Evolutionary conservation across 2,329 filamentous ascomycete genomes (phyloP).

Genomic region (Sporothrix schenckii): DNA sequence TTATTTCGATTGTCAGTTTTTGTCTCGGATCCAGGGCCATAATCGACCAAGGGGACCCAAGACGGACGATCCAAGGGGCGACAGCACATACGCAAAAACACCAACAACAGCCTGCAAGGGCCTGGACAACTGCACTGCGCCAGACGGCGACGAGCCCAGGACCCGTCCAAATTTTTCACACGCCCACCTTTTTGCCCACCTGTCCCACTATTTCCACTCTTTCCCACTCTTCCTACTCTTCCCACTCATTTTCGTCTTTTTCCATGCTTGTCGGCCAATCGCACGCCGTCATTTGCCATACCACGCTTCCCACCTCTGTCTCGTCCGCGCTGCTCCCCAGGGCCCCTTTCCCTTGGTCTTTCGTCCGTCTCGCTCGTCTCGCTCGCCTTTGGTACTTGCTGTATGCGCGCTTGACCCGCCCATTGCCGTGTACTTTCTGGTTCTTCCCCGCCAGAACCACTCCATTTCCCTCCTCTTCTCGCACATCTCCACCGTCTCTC

Average conservation of each 20-base stretch:
- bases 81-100: not conserved
- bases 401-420: not conserved
- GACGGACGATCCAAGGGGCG: slow-evolving; percentile 3
- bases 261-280: slow-evolving; percentile 29
- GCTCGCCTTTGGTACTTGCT: slow-evolving; percentile 23
- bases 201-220: slow-evolving; percentile 10
- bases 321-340: not conserved
- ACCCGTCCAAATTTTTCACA: slow-evolving; percentile 28
- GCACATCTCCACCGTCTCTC: slow-evolving; percentile 9
- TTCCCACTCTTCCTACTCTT: slow-evolving; percentile 19
- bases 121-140: slow-evolving; percentile 20
- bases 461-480: slow-evolving; percentile 27
- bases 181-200: slow-evolving; percentile 25
- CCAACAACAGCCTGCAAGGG: not conserved
- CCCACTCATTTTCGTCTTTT: not conserved
- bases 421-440: slow-evolving; percentile 7
- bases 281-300: slow-evolving; percentile 12
- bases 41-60: not conserved
- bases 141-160: slow-evolving; percentile 6
- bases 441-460: slow-evolving; percentile 13
- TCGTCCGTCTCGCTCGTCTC: slow-evolving; percentile 6
- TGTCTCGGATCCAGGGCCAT: slow-evolving; percentile 19
- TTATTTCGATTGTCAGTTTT: slow-evolving; percentile 28
- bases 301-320: slow-evolving; percentile 16
- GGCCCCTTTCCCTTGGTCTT: too few species aligned